Evolutionary conservation across 257 asterid species (phyloP).

Genomic region (Solanum bukasovii): DNA sequence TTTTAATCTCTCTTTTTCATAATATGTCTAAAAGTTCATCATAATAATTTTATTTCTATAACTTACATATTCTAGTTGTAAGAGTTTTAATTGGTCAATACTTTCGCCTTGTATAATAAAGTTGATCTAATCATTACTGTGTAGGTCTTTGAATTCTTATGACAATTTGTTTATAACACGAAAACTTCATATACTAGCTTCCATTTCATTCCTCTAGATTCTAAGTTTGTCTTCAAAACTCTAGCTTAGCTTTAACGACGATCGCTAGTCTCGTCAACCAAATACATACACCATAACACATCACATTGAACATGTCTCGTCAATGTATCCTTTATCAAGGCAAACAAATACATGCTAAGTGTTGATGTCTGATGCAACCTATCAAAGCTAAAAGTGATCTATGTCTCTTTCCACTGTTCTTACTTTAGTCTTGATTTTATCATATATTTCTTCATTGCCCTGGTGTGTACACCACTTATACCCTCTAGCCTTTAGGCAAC

Average conservation of each 20-base stretch:
- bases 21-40: background rate
- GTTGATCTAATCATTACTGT: too few relatives aligned
- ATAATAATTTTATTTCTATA: too few relatives aligned
- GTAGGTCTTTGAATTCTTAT: background rate
- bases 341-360: background rate
- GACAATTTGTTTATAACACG: background rate
- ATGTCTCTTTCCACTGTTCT: background rate
- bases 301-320: background rate
- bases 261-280: background rate
- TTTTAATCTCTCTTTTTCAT: too few relatives aligned
- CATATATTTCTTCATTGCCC: too few relatives aligned
- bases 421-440: background rate
- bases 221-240: background rate
- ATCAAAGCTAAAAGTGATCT: background rate
- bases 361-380: background rate
- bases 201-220: background rate
- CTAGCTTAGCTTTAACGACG: background rate
- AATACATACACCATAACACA: background rate
- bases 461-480: too few relatives aligned
- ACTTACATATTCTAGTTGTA: background rate
- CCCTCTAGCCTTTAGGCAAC: too few relatives aligned
- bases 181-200: background rate
- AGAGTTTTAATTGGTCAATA: background rate
- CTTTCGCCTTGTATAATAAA: background rate
- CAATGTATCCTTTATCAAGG: background rate